Evolutionary conservation across 2,329 filamentous ascomycete genomes (phyloP).

Genomic region (Fusarium pininemorale): DNA sequence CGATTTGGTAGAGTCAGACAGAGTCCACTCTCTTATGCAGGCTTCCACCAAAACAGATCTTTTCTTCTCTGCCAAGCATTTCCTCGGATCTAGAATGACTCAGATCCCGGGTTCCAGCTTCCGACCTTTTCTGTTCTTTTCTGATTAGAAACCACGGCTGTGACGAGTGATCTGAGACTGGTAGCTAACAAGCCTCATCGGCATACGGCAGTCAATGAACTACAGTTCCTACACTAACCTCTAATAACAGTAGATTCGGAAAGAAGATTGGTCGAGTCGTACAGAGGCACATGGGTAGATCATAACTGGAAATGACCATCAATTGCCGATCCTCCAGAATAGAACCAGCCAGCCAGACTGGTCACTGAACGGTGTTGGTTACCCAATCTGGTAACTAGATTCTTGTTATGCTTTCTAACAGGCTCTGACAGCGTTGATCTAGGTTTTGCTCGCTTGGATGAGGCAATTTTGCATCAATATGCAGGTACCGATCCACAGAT

Average conservation of each 20-base stretch:
- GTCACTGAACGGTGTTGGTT: constrained; percentile 10
- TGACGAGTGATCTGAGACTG: constrained; percentile 3
- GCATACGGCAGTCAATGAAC: constrained; percentile 1
- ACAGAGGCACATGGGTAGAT: background rate
- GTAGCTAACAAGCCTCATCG: constrained; percentile 9
- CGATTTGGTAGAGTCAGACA: constrained; percentile 7
- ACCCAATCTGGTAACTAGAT: constrained; percentile 12
- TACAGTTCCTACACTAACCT: background rate
- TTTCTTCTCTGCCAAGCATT: constrained; percentile 10
- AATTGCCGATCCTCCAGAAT: constrained; percentile 13
- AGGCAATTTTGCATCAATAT: constrained; percentile 6
- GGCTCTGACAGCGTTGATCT: constrained; percentile 2
- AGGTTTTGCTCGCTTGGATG: background rate
- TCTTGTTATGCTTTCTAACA: background rate
- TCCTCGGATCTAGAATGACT: constrained; percentile 24
- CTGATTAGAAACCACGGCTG: background rate
- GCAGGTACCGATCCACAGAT: constrained; percentile 14
- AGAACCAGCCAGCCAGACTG: constrained; percentile 22
- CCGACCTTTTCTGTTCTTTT: background rate
- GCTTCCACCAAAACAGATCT: constrained; percentile 3
- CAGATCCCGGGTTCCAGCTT: constrained; percentile 4
- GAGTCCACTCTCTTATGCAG: constrained; percentile 1
- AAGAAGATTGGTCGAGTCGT: background rate
- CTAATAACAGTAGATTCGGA: background rate
- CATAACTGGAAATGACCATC: background rate